phyloP scores from a whole-genome alignment of 495 filamentous ascomycete genomes.

The Letharia lupina region DNA sequence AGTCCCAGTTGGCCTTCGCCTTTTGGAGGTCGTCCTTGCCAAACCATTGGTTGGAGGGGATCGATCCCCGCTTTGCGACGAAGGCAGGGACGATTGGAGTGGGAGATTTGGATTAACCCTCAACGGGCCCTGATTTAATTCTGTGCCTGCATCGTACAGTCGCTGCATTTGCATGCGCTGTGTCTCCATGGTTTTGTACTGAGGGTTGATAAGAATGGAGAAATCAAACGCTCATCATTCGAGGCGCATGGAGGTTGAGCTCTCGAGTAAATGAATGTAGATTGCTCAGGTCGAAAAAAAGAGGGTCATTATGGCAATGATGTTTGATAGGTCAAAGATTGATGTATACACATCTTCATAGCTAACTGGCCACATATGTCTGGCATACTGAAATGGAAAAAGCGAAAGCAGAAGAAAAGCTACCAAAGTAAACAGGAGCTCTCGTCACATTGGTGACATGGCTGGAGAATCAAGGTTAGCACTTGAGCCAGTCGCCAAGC shows the following conservation, averaged over 20 bases:
- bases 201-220: neutral
- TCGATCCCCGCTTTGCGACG: slow-evolving; percentile 11
- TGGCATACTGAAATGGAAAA: neutral
- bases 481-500: neutral
- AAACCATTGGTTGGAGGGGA: slow-evolving; percentile 33
- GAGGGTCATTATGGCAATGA: neutral
- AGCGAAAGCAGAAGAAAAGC: neutral
- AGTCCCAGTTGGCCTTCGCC: slow-evolving; percentile 32
- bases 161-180: slow-evolving; percentile 1
- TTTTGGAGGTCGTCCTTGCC: slow-evolving; percentile 32
- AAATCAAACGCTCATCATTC: neutral
- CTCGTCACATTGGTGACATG: neutral
- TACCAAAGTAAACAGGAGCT: neutral
- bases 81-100: slow-evolving; percentile 20
- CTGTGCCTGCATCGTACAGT: slow-evolving; percentile 7
- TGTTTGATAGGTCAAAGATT: neutral
- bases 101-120: slow-evolving; percentile 19
- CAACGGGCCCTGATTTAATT: slow-evolving; percentile 9
- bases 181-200: slow-evolving; percentile 6
- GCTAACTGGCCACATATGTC: neutral
- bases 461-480: neutral
- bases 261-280: neutral
- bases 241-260: slow-evolving; percentile 6
- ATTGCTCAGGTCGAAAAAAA: neutral
- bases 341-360: neutral